phyloP scores from a whole-genome alignment of 2,329 filamentous ascomycete species.

The Venturia effusa region DNA sequence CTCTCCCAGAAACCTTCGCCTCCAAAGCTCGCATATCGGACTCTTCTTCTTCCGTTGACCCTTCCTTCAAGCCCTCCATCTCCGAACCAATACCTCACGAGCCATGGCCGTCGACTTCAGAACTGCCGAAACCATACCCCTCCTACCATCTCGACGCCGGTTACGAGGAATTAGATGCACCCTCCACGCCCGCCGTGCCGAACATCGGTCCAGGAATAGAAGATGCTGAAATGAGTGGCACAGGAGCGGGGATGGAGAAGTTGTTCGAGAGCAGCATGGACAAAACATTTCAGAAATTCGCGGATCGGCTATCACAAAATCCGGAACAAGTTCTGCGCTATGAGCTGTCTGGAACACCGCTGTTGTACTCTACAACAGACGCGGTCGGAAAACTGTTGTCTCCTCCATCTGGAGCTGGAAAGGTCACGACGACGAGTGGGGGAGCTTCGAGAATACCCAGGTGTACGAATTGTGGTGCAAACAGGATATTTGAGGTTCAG shows the following conservation, averaged over 20 bases:
- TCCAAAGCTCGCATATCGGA: slow-evolving; percentile 51
- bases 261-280: slow-evolving; percentile 39
- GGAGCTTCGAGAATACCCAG: slow-evolving; percentile 48
- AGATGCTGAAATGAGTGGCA: slow-evolving; percentile 18
- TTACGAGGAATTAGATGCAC: slow-evolving; percentile 68
- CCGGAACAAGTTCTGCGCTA: slow-evolving; percentile 41
- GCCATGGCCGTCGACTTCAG: slow-evolving; percentile 62
- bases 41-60: slow-evolving; percentile 21
- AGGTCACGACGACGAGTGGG: slow-evolving; percentile 22
- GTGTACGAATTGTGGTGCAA: slow-evolving; percentile 64
- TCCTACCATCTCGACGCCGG: slow-evolving; percentile 76
- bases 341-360: slow-evolving; percentile 35
- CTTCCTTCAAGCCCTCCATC: slow-evolving; percentile 20
- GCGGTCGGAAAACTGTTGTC: slow-evolving; percentile 55
- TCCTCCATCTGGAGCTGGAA: slow-evolving; percentile 19
- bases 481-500: slow-evolving; percentile 82
- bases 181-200: slow-evolving; percentile 39
- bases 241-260: slow-evolving; percentile 29
- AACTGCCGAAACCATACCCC: slow-evolving; percentile 62
- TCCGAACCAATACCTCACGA: slow-evolving; percentile 35
- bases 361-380: slow-evolving; percentile 75
- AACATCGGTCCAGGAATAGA: slow-evolving; percentile 32
- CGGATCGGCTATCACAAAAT: slow-evolving; percentile 39
- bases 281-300: slow-evolving; percentile 40
- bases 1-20: slow-evolving; percentile 66